Conservation (phyloP, 768 basidiomycete genomes). For the Pleurotus eryngii region DNA sequence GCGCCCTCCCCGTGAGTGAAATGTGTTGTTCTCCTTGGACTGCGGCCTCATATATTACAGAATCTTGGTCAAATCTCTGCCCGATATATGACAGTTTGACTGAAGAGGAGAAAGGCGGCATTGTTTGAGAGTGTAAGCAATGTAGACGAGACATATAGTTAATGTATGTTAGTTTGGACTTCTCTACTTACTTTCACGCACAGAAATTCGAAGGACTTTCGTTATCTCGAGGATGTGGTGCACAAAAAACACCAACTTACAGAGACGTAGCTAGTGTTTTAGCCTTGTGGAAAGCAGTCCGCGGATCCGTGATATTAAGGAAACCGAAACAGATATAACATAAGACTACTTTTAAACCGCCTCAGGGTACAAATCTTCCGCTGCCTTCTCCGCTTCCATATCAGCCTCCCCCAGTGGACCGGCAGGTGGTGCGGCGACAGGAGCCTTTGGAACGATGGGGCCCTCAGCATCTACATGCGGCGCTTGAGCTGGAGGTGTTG, state of each 20-base stretch:
- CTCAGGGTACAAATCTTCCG: constrained; percentile 51
- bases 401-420: constrained; percentile 50
- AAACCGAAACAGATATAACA: background rate
- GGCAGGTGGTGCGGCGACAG: constrained; percentile 13
- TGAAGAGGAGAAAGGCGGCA: background rate
- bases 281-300: too few relatives aligned
- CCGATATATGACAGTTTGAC: constrained; percentile 3
- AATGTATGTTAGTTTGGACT: too few relatives aligned
- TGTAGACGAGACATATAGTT: background rate
- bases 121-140: background rate
- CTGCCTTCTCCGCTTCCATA: constrained; percentile 47
- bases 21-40: background rate
- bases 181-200: too few relatives aligned
- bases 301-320: too few relatives aligned
- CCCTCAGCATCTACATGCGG: background rate
- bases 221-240: too few relatives aligned
- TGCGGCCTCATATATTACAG: background rate
- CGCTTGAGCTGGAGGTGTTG: background rate
- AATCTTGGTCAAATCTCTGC: background rate
- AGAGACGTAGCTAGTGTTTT: too few relatives aligned
- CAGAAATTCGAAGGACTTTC: too few relatives aligned
- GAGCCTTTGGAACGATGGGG: background rate
- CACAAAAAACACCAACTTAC: too few relatives aligned
- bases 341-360: constrained; percentile 21
- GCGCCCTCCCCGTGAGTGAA: background rate